Base-by-base conservation (phyloP, 1,284 basidiomycete species). In the Apiotrichum laibachii region DNA sequence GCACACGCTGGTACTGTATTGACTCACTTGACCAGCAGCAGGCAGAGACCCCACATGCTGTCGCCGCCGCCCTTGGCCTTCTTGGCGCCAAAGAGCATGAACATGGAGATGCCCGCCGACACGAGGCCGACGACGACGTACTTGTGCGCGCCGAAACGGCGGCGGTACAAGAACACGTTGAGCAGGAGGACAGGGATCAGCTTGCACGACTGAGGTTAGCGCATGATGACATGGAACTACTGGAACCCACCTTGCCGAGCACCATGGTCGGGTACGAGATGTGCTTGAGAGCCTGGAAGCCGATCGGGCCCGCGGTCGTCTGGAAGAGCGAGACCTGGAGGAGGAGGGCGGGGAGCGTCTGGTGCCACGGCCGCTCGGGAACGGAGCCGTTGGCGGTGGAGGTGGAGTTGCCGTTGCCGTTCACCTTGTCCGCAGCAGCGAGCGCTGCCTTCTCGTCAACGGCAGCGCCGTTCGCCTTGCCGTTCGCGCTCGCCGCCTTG, bases 221-320 rank as follows among this genome's bases (percentile, higher is more conserved):
- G 21, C 3, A 10, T 15, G n/a, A n/a, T n/a, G 10, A 33, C 1
- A 7, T 19, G 16, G 7, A 48, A 16, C 15, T 6, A 9, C 5
- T 21, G 10, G 3, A 11, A 40, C 54, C 57, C 50, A 77, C 76
- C 78, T 99, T 99, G 61, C 92, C 95, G 62, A 99, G 87, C 42
- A 98, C 94, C 88, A 98, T 93, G 18, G 95, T 93, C 33, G 96
- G 96, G 81, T 98, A 99, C 19, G 92, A 93, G 72, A 99, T 95
- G 80, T 97, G 92, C 45, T 89, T 86, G 47, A 99, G 86, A 7
- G 92, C 87, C 34, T 92, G 88, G 79, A 98, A 97, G 53, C 94
- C 93, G 71, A 99, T 94, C 10, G 93, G 94, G 15, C 92, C 90
- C 0, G 92, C 94, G 22, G 86, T 83, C 26, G 93, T 94, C 69